These are phyloP conservation scores for Thermothielavioides terrestris DNA, from an alignment of 495 filamentous ascomycete genomes.

Conservation along the genomic window DNA sequence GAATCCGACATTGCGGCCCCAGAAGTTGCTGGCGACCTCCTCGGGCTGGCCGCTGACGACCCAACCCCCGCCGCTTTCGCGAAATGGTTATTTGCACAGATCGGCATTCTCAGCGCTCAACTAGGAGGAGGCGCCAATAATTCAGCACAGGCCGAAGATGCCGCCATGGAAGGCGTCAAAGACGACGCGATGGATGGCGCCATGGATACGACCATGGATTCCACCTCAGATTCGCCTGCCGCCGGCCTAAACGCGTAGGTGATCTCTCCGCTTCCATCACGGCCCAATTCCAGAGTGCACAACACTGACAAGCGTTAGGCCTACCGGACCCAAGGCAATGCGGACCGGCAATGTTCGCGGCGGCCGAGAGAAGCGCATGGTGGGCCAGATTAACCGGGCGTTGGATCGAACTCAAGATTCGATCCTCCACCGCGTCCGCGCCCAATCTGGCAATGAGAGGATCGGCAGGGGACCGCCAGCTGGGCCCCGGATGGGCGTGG, in stretches of 20 bases:
- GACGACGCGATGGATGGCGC: slow-evolving; percentile 24
- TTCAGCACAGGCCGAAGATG: slow-evolving; percentile 16
- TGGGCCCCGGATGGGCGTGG: slow-evolving; percentile 54
- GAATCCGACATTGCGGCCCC: slow-evolving; percentile 77
- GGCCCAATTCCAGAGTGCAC: background rate
- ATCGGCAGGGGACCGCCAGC: slow-evolving; percentile 67
- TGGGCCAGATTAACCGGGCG: slow-evolving; percentile 80
- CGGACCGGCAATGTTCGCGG: slow-evolving; percentile 52
- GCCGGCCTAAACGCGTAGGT: slow-evolving; percentile 62
- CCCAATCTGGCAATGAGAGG: slow-evolving; percentile 61
- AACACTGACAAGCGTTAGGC: slow-evolving; percentile 46
- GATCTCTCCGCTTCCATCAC: background rate
- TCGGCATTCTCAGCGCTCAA: slow-evolving; percentile 57
- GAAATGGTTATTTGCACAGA: slow-evolving; percentile 82
- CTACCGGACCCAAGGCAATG: slow-evolving; percentile 94
- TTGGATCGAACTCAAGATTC: slow-evolving; percentile 70
- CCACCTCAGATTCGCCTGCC: slow-evolving; percentile 26
- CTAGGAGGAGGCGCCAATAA: slow-evolving; percentile 49
- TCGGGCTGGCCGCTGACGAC: slow-evolving; percentile 75
- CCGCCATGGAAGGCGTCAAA: slow-evolving; percentile 11
- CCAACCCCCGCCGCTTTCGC: slow-evolving; percentile 76
- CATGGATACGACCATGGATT: slow-evolving; percentile 62
- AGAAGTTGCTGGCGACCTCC: slow-evolving; percentile 85
- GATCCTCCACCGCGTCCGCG: slow-evolving; percentile 71
- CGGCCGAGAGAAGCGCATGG: slow-evolving; percentile 62